Evolutionary conservation across 495 filamentous ascomycete genomes (phyloP), one percentile per base, ranked within the genome.

Genomic region (Aspergillus steynii): DNA sequence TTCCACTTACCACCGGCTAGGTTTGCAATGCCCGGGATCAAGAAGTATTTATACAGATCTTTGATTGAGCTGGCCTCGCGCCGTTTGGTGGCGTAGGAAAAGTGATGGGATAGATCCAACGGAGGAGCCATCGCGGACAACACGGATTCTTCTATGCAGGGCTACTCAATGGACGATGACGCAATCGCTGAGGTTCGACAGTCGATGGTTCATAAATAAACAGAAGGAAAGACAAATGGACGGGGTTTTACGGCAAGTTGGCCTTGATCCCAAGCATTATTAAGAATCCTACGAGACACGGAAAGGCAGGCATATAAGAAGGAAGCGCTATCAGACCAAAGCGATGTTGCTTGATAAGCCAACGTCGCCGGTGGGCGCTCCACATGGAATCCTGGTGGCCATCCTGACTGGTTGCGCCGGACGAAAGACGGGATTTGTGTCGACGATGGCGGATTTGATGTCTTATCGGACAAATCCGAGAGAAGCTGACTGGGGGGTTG

Each of bases 41-140:
- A 25, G 63, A 94, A 96, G 69, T 90, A 95, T 67, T 91, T 93
- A 74, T 96, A 96, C 66, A 92, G 89, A 34, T 76, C 60, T 74
- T 96, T 97, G 63, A 96, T 81, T 32, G 68, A 73, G 68, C 86
- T 95, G 8, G 83, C 73, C 4, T 71, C 57, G 12, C 93, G 84
- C 25, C 81, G 80, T 65, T 85, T 86, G 58, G 90, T 88, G 29
- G 83, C 77, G 51, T 82, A 79, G 4, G 89, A 90, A 64, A 85
- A 88, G 70, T 93, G 90, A 71, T 96, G 90, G 58, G 86, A 88
- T 57, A 96, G 79, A 70, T 97, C 91, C 55, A 86, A 73, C 3
- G 90, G 88, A 47, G 74, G 70, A 34, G 82, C 77, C 61, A 65
- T 59, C 50, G 59, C 27, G 37, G 37, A 42, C 5, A 3, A 37